Percentiles rank a stretch among this genome's conserved stretches.
These are phyloP conservation scores for Apiospora kogelbergensis DNA, from an alignment of 2,329 filamentous ascomycete species.

Conservation along the genomic window DNA sequence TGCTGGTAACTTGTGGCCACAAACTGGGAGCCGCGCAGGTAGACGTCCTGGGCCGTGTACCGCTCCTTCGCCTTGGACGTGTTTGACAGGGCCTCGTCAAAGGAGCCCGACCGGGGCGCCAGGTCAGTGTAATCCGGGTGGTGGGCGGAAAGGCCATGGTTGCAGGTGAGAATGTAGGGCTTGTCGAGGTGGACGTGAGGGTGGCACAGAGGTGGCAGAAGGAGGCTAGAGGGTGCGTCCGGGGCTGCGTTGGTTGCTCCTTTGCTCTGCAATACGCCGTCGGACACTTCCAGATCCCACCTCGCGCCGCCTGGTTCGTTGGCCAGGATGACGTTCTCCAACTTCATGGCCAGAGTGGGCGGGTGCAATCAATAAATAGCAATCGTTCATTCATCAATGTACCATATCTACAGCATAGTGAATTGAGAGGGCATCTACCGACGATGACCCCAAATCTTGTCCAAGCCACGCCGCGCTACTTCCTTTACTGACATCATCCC, in stretches of 20 bases:
- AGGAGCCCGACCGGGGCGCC: constrained; percentile 59
- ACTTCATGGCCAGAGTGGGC: constrained; percentile 12
- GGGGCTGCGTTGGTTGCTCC: constrained; percentile 13
- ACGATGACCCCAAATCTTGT: too few relatives aligned
- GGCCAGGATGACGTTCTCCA: constrained; percentile 21
- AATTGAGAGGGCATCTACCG: too few relatives aligned
- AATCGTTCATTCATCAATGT: neutral
- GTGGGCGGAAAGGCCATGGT: constrained; percentile 17
- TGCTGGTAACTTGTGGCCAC: constrained; percentile 63
- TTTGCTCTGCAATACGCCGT: constrained; percentile 21
- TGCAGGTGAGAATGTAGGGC: constrained; percentile 54
- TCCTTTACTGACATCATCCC: neutral
- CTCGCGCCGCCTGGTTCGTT: constrained; percentile 10
- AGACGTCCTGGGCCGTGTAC: constrained; percentile 63
- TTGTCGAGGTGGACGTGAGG: constrained; percentile 75
- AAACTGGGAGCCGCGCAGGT: constrained; percentile 62
- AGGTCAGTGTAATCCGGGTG: constrained; percentile 61
- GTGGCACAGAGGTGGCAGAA: constrained; percentile 57
- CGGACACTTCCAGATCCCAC: constrained; percentile 21
- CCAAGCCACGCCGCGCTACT: neutral
- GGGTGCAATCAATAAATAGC: neutral
- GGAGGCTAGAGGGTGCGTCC: constrained; percentile 21
- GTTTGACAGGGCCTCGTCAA: constrained; percentile 61
- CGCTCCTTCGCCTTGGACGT: constrained; percentile 56
- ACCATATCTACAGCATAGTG: too few relatives aligned